Evolutionary conservation across 441 rosid species (phyloP), one percentile per base, ranked within the genome.

Genomic region (Biscutella auriculata): DNA sequence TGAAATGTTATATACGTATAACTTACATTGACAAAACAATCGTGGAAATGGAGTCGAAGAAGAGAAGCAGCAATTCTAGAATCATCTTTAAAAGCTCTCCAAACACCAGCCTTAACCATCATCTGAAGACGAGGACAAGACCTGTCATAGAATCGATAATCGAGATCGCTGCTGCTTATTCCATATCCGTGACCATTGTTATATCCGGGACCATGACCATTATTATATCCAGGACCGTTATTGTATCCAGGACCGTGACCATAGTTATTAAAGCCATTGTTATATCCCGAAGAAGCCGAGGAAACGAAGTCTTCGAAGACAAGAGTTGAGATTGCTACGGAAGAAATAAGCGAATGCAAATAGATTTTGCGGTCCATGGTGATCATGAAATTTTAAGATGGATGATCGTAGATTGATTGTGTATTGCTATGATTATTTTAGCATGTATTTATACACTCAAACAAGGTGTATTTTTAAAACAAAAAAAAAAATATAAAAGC

Each of bases 41-140:
- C 90, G 37, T 86, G 97, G 23, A 84, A 86, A 68, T 86, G 90
- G 62, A 89, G 60, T 6, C 95, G 84, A 13, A 87, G 95, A 55
- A 89, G 87, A 35, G 95, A 89, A 0, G 97, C 97, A 29, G 87
- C 88, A 5, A 89, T 80, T 68, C 97, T 76, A 39, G 77, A 42
- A 30, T 89, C 97, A 41, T 74, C 76, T 66, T 21, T 63, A 33
- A 77, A 57, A 65, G 94, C 95, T 8, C 57, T 61, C 81, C 71
- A 58, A 62, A 90, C 91, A 11, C 86, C 84, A 28, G 71, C 56
- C 47, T 46, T 68, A 28, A 84, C 91, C 21, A 87, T 84, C 81
- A 53, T 78, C 59, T 44, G 48, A 76, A 87, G 76, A 60, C 56
- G 70, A 11, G 97, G 97, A 70, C 97, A 90, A 3, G 84, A 73